Conservation (phyloP, 2,329 filamentous ascomycete genomes). For the Alternaria infectoria region DNA sequence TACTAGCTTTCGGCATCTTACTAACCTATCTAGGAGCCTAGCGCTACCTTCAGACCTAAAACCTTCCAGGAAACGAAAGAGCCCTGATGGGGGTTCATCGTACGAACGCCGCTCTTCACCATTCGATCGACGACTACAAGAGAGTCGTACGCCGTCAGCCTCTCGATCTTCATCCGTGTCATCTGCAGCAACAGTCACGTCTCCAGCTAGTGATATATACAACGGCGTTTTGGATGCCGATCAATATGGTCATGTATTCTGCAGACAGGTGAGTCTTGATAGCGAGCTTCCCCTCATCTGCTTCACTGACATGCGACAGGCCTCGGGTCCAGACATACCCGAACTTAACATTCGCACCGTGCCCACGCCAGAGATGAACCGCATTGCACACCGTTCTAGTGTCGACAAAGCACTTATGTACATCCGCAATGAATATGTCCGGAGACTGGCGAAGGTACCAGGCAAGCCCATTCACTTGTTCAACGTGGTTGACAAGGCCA, state of each 20-base stretch:
- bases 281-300: background rate
- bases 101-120: conserved; percentile 31
- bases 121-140: conserved; percentile 18
- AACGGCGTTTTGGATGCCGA: conserved; percentile 50
- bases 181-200: conserved; percentile 11
- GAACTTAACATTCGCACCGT: conserved; percentile 41
- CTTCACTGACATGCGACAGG: conserved; percentile 9
- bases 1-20: background rate
- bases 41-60: background rate
- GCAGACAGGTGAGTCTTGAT: conserved; percentile 35
- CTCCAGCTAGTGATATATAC: conserved; percentile 38
- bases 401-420: conserved; percentile 40
- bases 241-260: conserved; percentile 46
- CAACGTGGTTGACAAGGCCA: conserved; percentile 65
- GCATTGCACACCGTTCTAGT: conserved; percentile 32
- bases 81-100: conserved; percentile 19
- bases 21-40: conserved; percentile 15
- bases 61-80: conserved; percentile 34
- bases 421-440: conserved; percentile 50
- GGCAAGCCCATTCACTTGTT: conserved; percentile 62
- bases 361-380: conserved; percentile 47
- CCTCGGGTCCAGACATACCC: conserved; percentile 22
- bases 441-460: conserved; percentile 34
- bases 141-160: conserved; percentile 22
- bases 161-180: conserved; percentile 33